These are phyloP conservation scores for Phoma herbarum DNA, from an alignment of 2,329 filamentous ascomycete species.

Conservation along the genomic window DNA sequence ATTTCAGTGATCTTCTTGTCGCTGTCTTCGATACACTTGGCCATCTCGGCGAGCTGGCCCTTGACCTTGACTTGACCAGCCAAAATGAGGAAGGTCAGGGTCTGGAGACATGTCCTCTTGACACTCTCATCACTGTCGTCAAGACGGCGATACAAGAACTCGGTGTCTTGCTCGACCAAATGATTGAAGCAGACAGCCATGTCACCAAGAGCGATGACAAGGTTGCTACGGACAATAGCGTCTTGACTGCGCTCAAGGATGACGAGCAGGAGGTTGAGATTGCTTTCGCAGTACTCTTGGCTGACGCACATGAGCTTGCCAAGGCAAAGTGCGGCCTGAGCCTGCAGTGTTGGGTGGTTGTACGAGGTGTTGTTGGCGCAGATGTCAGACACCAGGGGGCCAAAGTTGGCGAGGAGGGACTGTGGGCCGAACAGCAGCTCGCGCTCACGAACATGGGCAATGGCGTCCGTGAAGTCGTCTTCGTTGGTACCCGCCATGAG, in stretches of 20 bases:
- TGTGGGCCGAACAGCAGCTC: slow-evolving; percentile 84
- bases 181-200: slow-evolving; percentile 99
- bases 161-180: slow-evolving; percentile 97
- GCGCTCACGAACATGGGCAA: slow-evolving; percentile 83
- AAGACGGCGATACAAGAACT: slow-evolving; percentile 93
- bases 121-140: slow-evolving; percentile 89
- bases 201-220: slow-evolving; percentile 94
- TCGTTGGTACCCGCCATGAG: slow-evolving; percentile 96
- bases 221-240: slow-evolving; percentile 91
- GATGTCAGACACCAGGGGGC: slow-evolving; percentile 89
- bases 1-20: slow-evolving; percentile 94
- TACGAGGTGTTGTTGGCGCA: slow-evolving; percentile 92
- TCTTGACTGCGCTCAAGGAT: slow-evolving; percentile 96
- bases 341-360: slow-evolving; percentile 87
- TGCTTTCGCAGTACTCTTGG: slow-evolving; percentile 92
- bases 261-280: slow-evolving; percentile 92
- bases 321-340: slow-evolving; percentile 90
- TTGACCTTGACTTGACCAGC: slow-evolving; percentile 99
- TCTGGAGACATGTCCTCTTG: slow-evolving; percentile 98
- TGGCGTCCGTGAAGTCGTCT: slow-evolving; percentile 89
- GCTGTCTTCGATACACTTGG: slow-evolving; percentile 96
- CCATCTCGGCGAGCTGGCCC: slow-evolving; percentile 98
- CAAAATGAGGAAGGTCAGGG: slow-evolving; percentile 93
- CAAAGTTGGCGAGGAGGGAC: slow-evolving; percentile 88
- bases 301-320: slow-evolving; percentile 99